phyloP scores from a whole-genome alignment of 371 early-diverging fungal genomes.

The Choanephora cucurbitarum region DNA sequence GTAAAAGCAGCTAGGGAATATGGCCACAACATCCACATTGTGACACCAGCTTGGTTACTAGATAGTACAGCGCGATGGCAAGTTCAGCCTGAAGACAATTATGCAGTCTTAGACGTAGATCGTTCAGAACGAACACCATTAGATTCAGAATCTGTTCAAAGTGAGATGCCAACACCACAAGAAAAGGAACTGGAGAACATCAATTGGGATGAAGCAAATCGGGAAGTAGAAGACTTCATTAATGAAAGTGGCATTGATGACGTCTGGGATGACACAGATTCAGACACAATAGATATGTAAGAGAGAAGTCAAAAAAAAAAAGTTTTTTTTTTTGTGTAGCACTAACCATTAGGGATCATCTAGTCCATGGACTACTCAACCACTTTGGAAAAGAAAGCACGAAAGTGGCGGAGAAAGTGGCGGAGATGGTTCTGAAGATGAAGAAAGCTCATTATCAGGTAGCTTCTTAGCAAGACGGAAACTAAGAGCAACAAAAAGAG shows the following conservation, averaged over 20 bases:
- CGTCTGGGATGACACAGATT: slow-evolving; percentile 47
- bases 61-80: slow-evolving; percentile 62
- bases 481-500: slow-evolving; percentile 20
- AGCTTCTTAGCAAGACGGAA: slow-evolving; percentile 19
- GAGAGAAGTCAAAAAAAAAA: neutral
- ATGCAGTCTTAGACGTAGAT: slow-evolving; percentile 44
- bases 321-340: too few species aligned
- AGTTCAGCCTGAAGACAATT: slow-evolving; percentile 56
- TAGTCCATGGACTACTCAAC: slow-evolving; percentile 4
- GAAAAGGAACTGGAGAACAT: slow-evolving; percentile 41
- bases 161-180: neutral
- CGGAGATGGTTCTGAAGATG: slow-evolving; percentile 34
- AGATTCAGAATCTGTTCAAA: slow-evolving; percentile 21
- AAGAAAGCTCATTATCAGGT: slow-evolving; percentile 8
- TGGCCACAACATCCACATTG: slow-evolving; percentile 47
- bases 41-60: slow-evolving; percentile 64
- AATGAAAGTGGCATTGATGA: slow-evolving; percentile 60
- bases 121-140: slow-evolving; percentile 37
- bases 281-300: slow-evolving; percentile 34
- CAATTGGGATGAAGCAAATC: slow-evolving; percentile 59
- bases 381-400: slow-evolving; percentile 16
- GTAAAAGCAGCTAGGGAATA: slow-evolving; percentile 55
- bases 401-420: slow-evolving; percentile 26
- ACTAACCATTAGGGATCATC: too few species aligned
- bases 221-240: slow-evolving; percentile 61